Conservation (phyloP, 768 basidiomycete genomes). For the Mycena venus region DNA sequence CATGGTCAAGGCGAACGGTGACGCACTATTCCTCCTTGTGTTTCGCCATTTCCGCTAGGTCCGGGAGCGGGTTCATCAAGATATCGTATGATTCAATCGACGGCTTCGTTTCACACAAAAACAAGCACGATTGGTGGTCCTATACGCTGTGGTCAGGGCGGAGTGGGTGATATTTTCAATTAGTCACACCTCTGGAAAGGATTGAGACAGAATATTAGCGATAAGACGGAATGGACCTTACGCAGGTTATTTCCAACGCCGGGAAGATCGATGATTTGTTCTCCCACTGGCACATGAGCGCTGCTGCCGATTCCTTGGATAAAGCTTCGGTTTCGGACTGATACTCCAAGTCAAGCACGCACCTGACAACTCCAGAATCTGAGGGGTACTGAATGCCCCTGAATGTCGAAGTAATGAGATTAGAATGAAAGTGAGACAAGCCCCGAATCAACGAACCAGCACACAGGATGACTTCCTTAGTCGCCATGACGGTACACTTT, state of each 20-base stretch:
- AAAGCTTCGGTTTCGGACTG: too few relatives aligned
- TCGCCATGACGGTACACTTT: neutral
- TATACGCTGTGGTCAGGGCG: neutral
- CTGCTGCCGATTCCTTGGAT: constrained; percentile 9
- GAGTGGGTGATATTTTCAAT: neutral
- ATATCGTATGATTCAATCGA: constrained; percentile 13
- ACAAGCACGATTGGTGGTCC: constrained; percentile 2
- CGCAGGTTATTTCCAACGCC: constrained; percentile 14
- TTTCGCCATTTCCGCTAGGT: neutral
- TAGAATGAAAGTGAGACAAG: too few relatives aligned
- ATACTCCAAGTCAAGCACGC: too few relatives aligned
- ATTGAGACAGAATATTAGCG: neutral
- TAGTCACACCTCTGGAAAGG: constrained; percentile 2
- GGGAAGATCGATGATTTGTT: neutral
- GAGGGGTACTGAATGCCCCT: constrained; percentile 8
- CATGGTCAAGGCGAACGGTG: neutral
- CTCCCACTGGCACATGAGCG: neutral
- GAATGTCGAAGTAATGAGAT: too few relatives aligned
- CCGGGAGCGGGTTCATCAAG: neutral
- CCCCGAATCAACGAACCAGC: neutral
- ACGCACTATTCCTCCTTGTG: constrained; percentile 8
- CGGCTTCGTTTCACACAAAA: constrained; percentile 8
- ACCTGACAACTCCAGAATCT: constrained; percentile 20
- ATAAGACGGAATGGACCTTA: neutral
- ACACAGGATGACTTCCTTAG: constrained; percentile 19